Base-by-base conservation (phyloP, 306 rosid genomes). In the Pyrus pyrifolia region DNA sequence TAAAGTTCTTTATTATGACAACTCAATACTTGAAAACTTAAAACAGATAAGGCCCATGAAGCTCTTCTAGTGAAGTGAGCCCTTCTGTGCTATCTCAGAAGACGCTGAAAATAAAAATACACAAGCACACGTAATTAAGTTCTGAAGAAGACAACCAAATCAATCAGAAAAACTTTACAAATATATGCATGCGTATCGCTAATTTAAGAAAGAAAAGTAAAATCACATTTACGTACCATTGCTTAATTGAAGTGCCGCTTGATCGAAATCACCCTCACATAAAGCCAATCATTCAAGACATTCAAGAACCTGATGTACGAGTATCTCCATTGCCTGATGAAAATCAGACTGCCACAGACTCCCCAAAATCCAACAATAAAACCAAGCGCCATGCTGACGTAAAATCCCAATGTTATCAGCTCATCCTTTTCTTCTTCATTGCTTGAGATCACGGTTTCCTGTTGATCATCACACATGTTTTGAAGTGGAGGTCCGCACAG, bases 341-440 rank as follows among this genome's bases (percentile, higher is more conserved):
- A 15, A 8, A 73, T 1, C 25, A 82, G 49, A 45, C 74, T 72
- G 10, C 78, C 76, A 55, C 84, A 82, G n/a, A 85, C 76, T 49
- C 78, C 86, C 84, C 71, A 80, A 62, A 85, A 86, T 68, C 85
- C 85, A 78, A 23, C n/a, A 29, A 4, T 18, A 51, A 30, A 51
- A 1, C 74, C 74, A 51, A 71, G 7, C 11, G 21, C 76, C 58
- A 78, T 40, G 70, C 76, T 53, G 11, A 33, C 6, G 75, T 21
- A 71, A 19, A 79, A 81, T 11, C 82, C 87, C 8, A 12, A 3
- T 10, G 27, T 63, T 44, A 73, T 72, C 1, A 49, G 49, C 6
- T 38, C 27, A 76, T 65, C 78, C n/a, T 40, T n/a, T 3, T 63
- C 77, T n/a, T 9, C 74, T 4, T 62, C 5, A 75, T 3, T 1